A percentile compares a stretch with the other conserved stretches of the same genome.
These are phyloP conservation scores for Achaetomiella virescens DNA, from an alignment of 495 filamentous ascomycete genomes.

Conservation along the genomic window DNA sequence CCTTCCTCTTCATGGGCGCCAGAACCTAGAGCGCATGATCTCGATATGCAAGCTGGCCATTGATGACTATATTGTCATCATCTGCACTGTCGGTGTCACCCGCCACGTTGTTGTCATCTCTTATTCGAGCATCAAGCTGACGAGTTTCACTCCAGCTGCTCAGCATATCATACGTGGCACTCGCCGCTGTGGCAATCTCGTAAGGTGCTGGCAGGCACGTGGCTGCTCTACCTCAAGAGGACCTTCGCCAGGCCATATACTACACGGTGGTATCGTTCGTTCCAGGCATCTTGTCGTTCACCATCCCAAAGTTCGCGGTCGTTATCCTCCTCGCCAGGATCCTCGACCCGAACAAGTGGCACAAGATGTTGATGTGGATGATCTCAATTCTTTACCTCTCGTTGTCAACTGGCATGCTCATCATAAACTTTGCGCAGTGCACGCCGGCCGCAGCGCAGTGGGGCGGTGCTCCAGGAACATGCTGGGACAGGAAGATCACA, in stretches of 20 bases:
- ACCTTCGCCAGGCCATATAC: slow-evolving; percentile 10
- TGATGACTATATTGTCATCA: slow-evolving; percentile 14
- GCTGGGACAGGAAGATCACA: slow-evolving; percentile 18
- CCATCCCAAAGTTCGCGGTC: slow-evolving; percentile 25
- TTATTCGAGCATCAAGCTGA: not conserved
- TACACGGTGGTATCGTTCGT: slow-evolving; percentile 23
- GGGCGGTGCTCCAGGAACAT: slow-evolving; percentile 11
- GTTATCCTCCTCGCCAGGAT: slow-evolving; percentile 21
- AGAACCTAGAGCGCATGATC: slow-evolving; percentile 18
- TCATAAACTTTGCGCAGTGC: slow-evolving; percentile 25
- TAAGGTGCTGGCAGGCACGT: slow-evolving; percentile 20
- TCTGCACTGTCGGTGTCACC: slow-evolving; percentile 3
- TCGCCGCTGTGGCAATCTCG: slow-evolving; percentile 11
- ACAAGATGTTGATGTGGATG: slow-evolving; percentile 19
- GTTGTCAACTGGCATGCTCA: slow-evolving; percentile 12
- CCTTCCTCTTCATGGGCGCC: slow-evolving; percentile 18
- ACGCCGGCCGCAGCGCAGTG: slow-evolving; percentile 20
- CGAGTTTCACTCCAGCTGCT: slow-evolving; percentile 1
- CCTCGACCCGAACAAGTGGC: slow-evolving; percentile 13
- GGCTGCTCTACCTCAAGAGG: slow-evolving; percentile 7
- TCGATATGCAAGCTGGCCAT: slow-evolving; percentile 7
- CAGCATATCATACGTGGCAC: slow-evolving; percentile 13
- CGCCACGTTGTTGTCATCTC: no score
- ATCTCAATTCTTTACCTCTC: slow-evolving; percentile 14
- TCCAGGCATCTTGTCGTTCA: slow-evolving; percentile 22